Percentiles rank a stretch among this genome's conserved stretches.
Evolutionary conservation across 306 rosid genomes (phyloP).

Genomic region (Sicyos edulis): DNA sequence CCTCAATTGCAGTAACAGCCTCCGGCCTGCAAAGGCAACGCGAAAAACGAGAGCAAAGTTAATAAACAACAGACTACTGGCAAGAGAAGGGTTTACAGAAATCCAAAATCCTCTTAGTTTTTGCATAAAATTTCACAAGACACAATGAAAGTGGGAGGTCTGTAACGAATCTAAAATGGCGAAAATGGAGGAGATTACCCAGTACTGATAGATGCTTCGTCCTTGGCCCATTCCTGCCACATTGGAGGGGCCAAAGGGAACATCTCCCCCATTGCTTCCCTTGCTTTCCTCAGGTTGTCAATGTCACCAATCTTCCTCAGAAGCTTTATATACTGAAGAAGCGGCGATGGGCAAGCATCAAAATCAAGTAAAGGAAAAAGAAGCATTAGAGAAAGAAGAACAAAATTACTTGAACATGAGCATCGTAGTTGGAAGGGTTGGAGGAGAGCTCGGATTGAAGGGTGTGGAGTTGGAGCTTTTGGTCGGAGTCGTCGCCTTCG

Average conservation of each 20-base stretch:
- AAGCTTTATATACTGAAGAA: conserved; percentile 53
- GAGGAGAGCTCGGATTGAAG: conserved; percentile 51
- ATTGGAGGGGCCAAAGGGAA: conserved; percentile 65
- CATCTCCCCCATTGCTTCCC: conserved; percentile 67
- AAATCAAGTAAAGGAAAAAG: not conserved
- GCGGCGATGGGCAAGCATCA: not conserved
- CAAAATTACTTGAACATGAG: conserved; percentile 48
- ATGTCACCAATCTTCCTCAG: conserved; percentile 63
- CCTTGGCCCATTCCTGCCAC: conserved; percentile 93
- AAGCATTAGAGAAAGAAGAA: not conserved
- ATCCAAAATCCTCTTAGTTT: not conserved
- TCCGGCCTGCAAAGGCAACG: conserved; percentile 40
- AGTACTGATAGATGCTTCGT: conserved; percentile 54
- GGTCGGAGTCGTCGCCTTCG: conserved; percentile 51
- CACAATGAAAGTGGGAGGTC: not conserved
- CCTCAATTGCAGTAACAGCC: conserved; percentile 37
- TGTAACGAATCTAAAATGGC: not conserved
- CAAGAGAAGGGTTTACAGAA: conserved; percentile 9
- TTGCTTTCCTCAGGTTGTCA: conserved; percentile 60
- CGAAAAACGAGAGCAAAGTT: not conserved
- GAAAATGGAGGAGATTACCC: conserved; percentile 30
- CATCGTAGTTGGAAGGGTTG: conserved; percentile 67
- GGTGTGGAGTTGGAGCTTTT: conserved; percentile 49
- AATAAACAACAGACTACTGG: not conserved
- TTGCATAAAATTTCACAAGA: not conserved